Evolutionary conservation across 768 basidiomycete species (phyloP).

Genomic region (Lactifluus echinatus): DNA sequence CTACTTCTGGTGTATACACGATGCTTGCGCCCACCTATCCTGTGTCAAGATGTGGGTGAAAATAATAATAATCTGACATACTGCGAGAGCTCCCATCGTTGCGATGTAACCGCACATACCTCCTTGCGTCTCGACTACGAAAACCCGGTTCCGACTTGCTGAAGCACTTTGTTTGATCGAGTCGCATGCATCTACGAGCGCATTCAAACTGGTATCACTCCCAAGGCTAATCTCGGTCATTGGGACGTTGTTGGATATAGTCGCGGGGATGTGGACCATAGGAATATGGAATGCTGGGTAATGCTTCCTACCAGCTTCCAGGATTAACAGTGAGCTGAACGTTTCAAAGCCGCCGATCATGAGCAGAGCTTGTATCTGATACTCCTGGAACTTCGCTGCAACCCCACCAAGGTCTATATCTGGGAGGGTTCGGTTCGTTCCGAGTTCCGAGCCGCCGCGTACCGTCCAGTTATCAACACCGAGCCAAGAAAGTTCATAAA

Average conservation of each 20-base stretch:
- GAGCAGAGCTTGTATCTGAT: constrained; percentile 67
- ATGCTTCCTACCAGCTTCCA: constrained; percentile 71
- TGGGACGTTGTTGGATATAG: constrained; percentile 97
- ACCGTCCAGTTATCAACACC: constrained; percentile 95
- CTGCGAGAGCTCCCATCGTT: constrained; percentile 90
- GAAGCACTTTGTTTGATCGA: constrained; percentile 98
- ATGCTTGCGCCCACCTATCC: constrained; percentile 82
- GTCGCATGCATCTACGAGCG: constrained; percentile 94
- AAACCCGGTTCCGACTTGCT: constrained; percentile 91
- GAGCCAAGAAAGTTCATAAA: constrained; percentile 87
- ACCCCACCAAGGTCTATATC: constrained; percentile 80
- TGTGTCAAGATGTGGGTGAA: neutral
- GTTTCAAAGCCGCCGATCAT: constrained; percentile 97
- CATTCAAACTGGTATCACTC: constrained; percentile 95
- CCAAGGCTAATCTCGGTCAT: constrained; percentile 94
- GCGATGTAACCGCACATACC: constrained; percentile 95
- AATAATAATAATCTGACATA: constrained; percentile 32
- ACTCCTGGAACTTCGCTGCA: constrained; percentile 86
- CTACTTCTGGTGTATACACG: constrained; percentile 89
- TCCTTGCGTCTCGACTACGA: constrained; percentile 97
- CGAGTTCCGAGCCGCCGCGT: constrained; percentile 94
- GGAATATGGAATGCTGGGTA: constrained; percentile 95
- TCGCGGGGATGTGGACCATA: constrained; percentile 92
- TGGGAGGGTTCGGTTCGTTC: constrained; percentile 88
- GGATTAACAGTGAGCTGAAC: constrained; percentile 65